Base-by-base conservation (phyloP, 768 basidiomycete genomes). In the Amanita fuliginea region DNA sequence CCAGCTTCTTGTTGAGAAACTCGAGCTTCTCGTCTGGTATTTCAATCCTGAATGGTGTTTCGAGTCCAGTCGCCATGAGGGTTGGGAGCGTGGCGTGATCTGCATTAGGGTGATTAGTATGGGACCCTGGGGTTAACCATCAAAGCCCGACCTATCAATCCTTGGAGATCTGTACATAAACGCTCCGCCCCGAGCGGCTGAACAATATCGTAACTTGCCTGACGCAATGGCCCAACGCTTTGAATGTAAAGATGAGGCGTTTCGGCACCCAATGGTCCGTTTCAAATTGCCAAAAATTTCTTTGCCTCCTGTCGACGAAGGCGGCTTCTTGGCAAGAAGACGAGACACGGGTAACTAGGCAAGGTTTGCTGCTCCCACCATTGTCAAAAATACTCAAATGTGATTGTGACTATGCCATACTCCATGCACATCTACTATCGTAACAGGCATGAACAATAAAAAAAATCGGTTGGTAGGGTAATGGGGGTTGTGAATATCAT, bases 11-110 rank as follows among this genome's bases (percentile, higher is more conserved):
- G 16, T 51, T 57, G 18, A 76, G 63, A 3, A 57, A 32, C 0
- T 62, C 57, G 39, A 77, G 58, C 4, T 66, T 59, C 3, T 51
- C 52, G 42, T 72, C 67, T 0, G 70, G 49, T 11, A 77, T 56
- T 8, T 65, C 34, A 18, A 77, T 67, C 16, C 51, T 62, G 62
- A 77, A 77, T 0, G 65, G 61, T 6, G 46, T 52, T 45, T 72
- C 71, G 11, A 58, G 42, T 30, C 41, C 41, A 24, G 49, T 19
- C 19, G 49, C 22, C 49, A 50, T 50, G 21, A 16, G 16, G 13
- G 21, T 34, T 46, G 33, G 26, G 14, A 28, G 14, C 28, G 16
- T 13, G 28, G 21, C 3, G 11, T 6, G 19, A 24, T 14, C 21
- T 42, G 22, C 13, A 26, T 28, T n/a, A 9, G 14, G 37, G 16